Percentiles rank a stretch among this genome's conserved stretches.
Conservation (phyloP, 73 alveolate species). For the Halteria grandinella region DNA sequence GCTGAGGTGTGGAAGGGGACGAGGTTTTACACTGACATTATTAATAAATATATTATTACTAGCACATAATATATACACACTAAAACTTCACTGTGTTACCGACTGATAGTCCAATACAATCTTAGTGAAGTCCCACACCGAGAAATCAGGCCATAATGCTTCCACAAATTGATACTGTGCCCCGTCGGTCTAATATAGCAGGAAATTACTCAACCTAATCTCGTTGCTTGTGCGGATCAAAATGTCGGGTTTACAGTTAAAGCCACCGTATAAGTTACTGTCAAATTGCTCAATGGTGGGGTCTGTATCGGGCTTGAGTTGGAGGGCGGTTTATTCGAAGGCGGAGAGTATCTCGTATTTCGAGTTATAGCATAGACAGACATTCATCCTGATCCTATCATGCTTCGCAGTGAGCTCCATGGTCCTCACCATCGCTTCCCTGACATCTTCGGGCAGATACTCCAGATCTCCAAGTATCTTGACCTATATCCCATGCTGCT, state of each 20-base stretch:
- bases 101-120: constrained; percentile 66
- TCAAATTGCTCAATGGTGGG: constrained; percentile 71
- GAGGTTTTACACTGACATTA: constrained; percentile 29
- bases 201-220: constrained; percentile 75
- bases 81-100: no score
- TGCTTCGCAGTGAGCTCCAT: constrained; percentile 77
- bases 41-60: no score
- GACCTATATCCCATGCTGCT: constrained; percentile 67
- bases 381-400: constrained; percentile 63
- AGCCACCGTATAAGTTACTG: constrained; percentile 78
- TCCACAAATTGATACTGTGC: constrained; percentile 72
- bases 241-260: constrained; percentile 80
- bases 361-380: constrained; percentile 79
- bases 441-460: constrained; percentile 78
- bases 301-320: background rate
- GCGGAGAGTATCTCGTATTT: constrained; percentile 72
- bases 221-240: constrained; percentile 87
- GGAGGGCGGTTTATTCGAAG: constrained; percentile 38
- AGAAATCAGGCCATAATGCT: constrained; percentile 86
- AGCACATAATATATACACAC: no score
- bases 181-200: constrained; percentile 74
- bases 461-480: constrained; percentile 71
- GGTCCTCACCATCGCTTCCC: constrained; percentile 61
- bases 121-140: constrained; percentile 74
- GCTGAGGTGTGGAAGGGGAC: constrained; percentile 49